Conservation (phyloP, 139 green algal species). For the Chlorella sp. region DNA sequence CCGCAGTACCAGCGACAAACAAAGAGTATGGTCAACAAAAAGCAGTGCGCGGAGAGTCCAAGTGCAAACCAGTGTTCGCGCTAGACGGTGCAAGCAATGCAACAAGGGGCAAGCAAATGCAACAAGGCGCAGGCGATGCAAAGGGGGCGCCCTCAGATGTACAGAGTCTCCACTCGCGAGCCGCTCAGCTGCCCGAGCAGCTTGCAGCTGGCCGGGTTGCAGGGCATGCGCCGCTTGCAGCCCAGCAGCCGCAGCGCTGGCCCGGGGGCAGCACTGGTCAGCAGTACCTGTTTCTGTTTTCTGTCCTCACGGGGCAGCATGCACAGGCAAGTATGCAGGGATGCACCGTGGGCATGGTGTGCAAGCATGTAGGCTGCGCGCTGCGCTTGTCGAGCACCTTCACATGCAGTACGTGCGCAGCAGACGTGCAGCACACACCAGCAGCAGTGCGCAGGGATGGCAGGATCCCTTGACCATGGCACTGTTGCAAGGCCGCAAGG, state of each 20-base stretch:
- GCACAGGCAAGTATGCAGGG: too few relatives aligned
- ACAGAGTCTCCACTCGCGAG: conserved; percentile 2
- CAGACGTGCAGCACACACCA: background rate
- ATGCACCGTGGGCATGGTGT: too few relatives aligned
- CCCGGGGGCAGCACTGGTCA: conserved; percentile 16
- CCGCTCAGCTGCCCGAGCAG: background rate
- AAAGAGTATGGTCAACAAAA: too few relatives aligned
- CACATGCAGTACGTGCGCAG: too few relatives aligned
- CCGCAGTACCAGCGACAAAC: too few relatives aligned
- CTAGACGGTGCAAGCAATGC: background rate
- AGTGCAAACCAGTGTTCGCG: too few relatives aligned
- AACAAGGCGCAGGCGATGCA: background rate
- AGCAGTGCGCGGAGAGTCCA: too few relatives aligned
- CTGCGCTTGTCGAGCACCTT: too few relatives aligned
- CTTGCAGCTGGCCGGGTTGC: background rate
- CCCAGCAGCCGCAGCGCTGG: background rate
- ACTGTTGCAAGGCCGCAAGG: too few relatives aligned
- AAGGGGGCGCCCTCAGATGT: background rate
- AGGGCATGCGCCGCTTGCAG: too few relatives aligned
- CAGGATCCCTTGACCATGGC: too few relatives aligned
- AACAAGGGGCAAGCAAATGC: background rate
- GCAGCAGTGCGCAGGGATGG: too few relatives aligned
- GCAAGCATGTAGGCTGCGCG: background rate
- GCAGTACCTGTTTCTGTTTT: conserved; percentile 46
- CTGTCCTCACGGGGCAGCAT: conserved; percentile 15